Percentiles rank a stretch among this genome's conserved stretches.
Evolutionary conservation across 768 basidiomycete species (phyloP).

Genomic region (Polyporus arcularius): DNA sequence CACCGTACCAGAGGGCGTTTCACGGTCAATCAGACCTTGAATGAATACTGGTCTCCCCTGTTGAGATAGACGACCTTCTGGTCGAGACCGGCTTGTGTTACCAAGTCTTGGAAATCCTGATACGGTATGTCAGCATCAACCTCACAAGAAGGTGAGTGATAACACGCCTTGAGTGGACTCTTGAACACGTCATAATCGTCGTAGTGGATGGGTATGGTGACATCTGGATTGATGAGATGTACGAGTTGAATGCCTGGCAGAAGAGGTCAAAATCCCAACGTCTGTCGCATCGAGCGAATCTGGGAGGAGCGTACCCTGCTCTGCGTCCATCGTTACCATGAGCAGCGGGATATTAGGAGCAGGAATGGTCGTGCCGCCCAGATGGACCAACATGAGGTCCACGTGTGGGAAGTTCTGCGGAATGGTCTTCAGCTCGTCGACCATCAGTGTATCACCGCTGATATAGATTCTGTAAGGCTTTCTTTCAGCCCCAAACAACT

Average conservation of each 20-base stretch:
- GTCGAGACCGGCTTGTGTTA: constrained; percentile 30
- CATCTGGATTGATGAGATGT: constrained; percentile 33
- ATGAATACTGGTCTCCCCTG: constrained; percentile 30
- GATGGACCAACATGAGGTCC: constrained; percentile 34
- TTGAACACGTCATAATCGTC: constrained; percentile 34
- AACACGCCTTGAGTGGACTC: constrained; percentile 21
- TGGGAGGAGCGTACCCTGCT: constrained; percentile 25
- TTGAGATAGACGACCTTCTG: constrained; percentile 33
- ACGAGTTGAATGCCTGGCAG: constrained; percentile 23
- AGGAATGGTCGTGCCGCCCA: constrained; percentile 37
- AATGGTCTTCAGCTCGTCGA: constrained; percentile 35
- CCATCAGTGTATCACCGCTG: constrained; percentile 35
- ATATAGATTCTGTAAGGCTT: constrained; percentile 32
- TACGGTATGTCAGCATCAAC: background rate
- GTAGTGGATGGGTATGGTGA: constrained; percentile 35
- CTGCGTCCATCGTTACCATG: constrained; percentile 36
- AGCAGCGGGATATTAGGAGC: constrained; percentile 21
- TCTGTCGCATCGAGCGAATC: too few species aligned
- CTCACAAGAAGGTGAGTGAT: background rate
- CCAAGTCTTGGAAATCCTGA: constrained; percentile 32
- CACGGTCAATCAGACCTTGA: constrained; percentile 9
- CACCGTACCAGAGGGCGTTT: background rate
- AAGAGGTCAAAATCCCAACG: too few species aligned
- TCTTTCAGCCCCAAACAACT: constrained; percentile 18
- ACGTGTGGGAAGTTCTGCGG: constrained; percentile 33